Conservation (phyloP, 352 stramenopile genomes). For the Detonula confervacea region DNA sequence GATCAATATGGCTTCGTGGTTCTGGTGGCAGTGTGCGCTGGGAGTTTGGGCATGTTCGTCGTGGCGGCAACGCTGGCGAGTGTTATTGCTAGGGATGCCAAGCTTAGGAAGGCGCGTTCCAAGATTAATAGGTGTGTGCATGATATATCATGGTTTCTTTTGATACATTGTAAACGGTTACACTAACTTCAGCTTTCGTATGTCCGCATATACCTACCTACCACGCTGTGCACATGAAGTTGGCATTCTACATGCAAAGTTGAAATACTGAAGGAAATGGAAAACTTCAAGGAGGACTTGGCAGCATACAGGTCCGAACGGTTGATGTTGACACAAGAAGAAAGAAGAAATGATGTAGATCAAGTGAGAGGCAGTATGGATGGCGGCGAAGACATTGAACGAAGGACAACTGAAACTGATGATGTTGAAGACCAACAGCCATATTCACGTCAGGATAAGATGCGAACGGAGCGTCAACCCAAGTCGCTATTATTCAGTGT, state of each 20-base stretch:
- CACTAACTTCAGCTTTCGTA: background rate
- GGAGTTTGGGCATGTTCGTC: constrained; percentile 1
- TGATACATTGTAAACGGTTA: background rate
- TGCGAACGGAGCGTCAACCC: constrained; percentile 8
- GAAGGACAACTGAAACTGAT: background rate
- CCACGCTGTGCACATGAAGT: too few relatives aligned
- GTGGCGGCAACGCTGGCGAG: constrained; percentile 20
- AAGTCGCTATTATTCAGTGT: constrained; percentile 46
- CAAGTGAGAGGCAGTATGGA: background rate
- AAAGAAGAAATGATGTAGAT: constrained; percentile 2
- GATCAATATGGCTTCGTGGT: constrained; percentile 41
- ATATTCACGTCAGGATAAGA: too few relatives aligned
- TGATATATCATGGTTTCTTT: background rate
- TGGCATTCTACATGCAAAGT: constrained; percentile 37
- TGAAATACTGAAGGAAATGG: constrained; percentile 42
- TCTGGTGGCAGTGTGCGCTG: constrained; percentile 18
- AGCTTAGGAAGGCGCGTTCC: constrained; percentile 22
- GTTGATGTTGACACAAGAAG: constrained; percentile 31
- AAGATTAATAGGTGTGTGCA: constrained; percentile 38
- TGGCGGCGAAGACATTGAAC: background rate
- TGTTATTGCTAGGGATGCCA: constrained; percentile 27
- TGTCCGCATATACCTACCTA: background rate
- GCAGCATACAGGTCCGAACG: constrained; percentile 18
- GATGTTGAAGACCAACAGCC: constrained; percentile 1
- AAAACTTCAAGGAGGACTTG: constrained; percentile 38